Conservation (phyloP, 805 yeast genomes). For the Vanderwaltozyma tropicalis region DNA sequence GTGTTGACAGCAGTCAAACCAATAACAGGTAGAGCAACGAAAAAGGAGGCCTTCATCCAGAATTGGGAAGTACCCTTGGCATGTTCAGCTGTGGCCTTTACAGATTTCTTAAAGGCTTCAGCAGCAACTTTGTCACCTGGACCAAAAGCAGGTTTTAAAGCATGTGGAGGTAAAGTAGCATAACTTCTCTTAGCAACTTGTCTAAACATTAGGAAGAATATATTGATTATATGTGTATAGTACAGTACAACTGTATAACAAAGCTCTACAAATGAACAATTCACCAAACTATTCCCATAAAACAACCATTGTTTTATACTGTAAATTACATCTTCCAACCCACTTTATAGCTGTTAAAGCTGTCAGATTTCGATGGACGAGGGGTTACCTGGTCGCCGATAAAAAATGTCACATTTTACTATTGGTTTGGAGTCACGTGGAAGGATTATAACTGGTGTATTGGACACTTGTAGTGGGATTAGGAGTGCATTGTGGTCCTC, state of each 20-base stretch:
- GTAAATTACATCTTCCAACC: background rate
- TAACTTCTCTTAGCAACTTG: conserved; percentile 28
- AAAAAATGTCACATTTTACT: background rate
- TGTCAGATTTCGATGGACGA: background rate
- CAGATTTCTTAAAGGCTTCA: conserved; percentile 50
- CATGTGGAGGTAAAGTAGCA: conserved; percentile 33
- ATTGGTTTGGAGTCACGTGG: conserved; percentile 1
- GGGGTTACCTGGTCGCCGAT: background rate
- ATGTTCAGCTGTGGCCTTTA: conserved; percentile 65
- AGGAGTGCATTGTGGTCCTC: too few species aligned
- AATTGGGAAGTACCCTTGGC: conserved; percentile 62
- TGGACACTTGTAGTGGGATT: too few species aligned
- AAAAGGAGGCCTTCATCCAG: conserved; percentile 80
- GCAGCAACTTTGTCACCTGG: conserved; percentile 47
- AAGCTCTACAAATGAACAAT: too few species aligned
- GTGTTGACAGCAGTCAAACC: conserved; percentile 70
- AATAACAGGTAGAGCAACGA: conserved; percentile 77
- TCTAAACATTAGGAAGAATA: conserved; percentile 33
- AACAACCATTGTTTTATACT: too few species aligned
- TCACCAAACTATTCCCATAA: too few species aligned
- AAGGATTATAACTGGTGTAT: too few species aligned
- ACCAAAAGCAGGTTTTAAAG: conserved; percentile 39
- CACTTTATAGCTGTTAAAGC: background rate
- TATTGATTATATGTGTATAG: background rate
- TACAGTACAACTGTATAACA: background rate